Base-by-base conservation (phyloP, 2,329 filamentous ascomycete genomes). In the Epichloe gansuensis region DNA sequence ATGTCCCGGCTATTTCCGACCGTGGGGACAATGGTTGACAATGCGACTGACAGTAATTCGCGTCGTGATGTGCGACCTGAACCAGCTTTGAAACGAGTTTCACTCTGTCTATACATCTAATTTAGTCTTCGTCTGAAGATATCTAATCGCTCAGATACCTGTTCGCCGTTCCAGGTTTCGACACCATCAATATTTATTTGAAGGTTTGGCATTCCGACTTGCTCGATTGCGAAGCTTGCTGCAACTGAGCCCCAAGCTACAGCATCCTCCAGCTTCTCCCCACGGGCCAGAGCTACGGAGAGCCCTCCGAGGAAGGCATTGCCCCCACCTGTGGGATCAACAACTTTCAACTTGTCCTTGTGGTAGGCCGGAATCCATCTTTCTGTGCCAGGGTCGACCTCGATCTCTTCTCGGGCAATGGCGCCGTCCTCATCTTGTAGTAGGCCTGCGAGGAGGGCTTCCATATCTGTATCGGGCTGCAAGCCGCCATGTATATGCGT, bases 291-390 rank as follows among this genome's bases (percentile, higher is more conserved):
- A 1, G 74, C 81, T 12, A 83, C 72, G 0, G 75, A 71, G 46
- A 82, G 59, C n/a, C 78, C 77, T 23, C 77, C 77, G 25, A 96
- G 73, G 61, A 96, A 97, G 0, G 86, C 84, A 67, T 98, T 98
- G 0, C 93, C 93, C 21, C 90, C 93, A 9, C 93, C 93, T 0
- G 93, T 97, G 0, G 91, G 91, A 67, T 97, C 93, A n/a, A 93
- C 72, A 1, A 96, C 88, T 54, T 72, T 79, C 8, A 60, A 54
- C 1, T 60, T 43, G 39, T 70, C 65, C 5, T 65, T 68, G 62
- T 91, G 86, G 63, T 85, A 91, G 7, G 91, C 86, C 12, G 87
- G 88, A 25, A 95, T 70, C 87, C 89, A 95, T 54, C 76, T 72
- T 60, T 84, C 78, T 51, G 84, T 74, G 3, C 83, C 82, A 13